Base-by-base conservation (phyloP, 192 early-diverging fungal species). In the Entophlyctis helioformis region DNA sequence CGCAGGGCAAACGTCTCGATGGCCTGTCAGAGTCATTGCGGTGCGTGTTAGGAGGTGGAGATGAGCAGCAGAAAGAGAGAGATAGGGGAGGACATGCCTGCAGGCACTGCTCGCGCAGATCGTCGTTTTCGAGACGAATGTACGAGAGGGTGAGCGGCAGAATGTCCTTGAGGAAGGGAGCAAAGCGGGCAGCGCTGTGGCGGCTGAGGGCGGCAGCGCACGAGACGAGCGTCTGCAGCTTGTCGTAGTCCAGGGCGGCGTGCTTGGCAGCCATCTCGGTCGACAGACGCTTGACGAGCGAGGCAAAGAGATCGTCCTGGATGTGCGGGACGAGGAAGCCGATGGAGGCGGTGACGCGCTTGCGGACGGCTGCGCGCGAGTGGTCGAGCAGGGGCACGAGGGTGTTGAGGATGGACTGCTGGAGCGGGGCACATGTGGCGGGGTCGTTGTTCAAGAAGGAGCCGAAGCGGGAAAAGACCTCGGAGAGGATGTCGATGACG, bases 91-190 rank as follows among this genome's bases (percentile, higher is more conserved):
- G 36, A n/a, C 23, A 28, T 29, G 41, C 57, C 49, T 88, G 84
- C 25, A 91, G 63, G 48, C 84, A 85, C 25, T 74, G 72, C 54
- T 91, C 89, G 7, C 85, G 73, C 39, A 88, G 56, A 48, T 91
- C 89, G 54, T 91, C 83, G 44, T 88, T 81, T 26, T 83, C 77
- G 20, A 71, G 50, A 11, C 63, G 48, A 19, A 69, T 57, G 57
- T 78, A 80, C 16, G 67, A 44, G 15, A 76, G 61, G 21, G 86
- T 60, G n/a, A 71, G 66, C 9, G 84, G 76, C 1, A 88, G 43
- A 25, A 84, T 52, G 12, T 59, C 44, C 2, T 71, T 45, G 4
- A 91, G 52, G 64, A 85, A 66, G 22, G 75, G 69, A 8, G 77
- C 84, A 24, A 87, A 51, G 34, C 83, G 67, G 6, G 66, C 64